These are phyloP conservation scores for Talaromyces sp. DNA, from an alignment of 2,329 filamentous ascomycete genomes.

Conservation along the genomic window DNA sequence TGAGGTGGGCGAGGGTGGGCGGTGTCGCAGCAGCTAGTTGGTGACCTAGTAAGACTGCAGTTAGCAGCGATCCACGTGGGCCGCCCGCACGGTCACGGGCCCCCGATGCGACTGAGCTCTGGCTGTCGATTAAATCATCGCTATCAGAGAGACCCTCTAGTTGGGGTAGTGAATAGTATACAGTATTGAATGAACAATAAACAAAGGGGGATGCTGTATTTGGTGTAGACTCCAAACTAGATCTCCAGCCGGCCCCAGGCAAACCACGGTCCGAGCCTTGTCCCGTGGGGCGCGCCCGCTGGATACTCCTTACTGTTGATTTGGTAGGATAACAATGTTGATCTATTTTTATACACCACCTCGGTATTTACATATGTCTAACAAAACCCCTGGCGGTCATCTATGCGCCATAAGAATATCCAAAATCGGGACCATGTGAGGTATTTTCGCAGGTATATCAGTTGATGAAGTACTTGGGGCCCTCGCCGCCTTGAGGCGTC, in stretches of 20 bases:
- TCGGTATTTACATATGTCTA: not conserved
- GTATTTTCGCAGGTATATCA: slow-evolving; percentile 18
- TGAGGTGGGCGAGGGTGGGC: not conserved
- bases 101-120: too few species aligned
- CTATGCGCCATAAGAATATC: not conserved
- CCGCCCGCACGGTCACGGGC: not conserved
- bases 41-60: slow-evolving; percentile 18
- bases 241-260: not conserved
- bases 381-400: not conserved
- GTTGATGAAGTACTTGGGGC: slow-evolving; percentile 61
- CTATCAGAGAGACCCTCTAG: not conserved
- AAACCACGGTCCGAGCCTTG: slow-evolving; percentile 12
- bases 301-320: not conserved
- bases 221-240: not conserved
- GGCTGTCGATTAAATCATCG: too few species aligned
- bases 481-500: slow-evolving; percentile 85
- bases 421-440: not conserved
- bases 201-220: not conserved
- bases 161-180: not conserved
- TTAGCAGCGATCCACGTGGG: slow-evolving; percentile 25
- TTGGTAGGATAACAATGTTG: too few species aligned
- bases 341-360: not conserved
- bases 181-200: not conserved
- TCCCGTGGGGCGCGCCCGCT: slow-evolving; percentile 12
- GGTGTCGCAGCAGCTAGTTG: not conserved